A percentile compares a stretch with the other conserved stretches of the same genome.
These are phyloP conservation scores for Talaromyces sp. DNA, from an alignment of 2,329 filamentous ascomycete genomes.

Conservation along the genomic window DNA sequence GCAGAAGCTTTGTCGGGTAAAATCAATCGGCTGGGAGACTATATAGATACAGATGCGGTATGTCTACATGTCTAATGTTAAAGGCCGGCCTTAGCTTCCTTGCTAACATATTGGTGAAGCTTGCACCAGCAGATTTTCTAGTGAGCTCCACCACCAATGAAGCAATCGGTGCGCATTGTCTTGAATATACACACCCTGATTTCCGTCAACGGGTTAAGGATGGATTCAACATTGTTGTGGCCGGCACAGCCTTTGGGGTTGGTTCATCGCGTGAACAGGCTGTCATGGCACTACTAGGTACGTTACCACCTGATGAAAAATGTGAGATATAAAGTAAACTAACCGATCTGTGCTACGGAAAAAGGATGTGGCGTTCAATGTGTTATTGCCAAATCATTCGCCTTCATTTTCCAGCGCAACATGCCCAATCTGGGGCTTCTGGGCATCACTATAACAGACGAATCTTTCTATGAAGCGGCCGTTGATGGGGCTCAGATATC, in stretches of 20 bases:
- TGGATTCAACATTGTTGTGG: constrained; percentile 40
- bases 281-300: constrained; percentile 35
- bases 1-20: constrained; percentile 26
- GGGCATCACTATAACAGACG: constrained; percentile 37
- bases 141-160: constrained; percentile 25
- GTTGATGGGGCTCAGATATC: constrained; percentile 31
- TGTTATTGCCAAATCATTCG: constrained; percentile 42
- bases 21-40: constrained; percentile 39
- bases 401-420: constrained; percentile 45
- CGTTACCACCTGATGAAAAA: not conserved
- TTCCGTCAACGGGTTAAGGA: constrained; percentile 35
- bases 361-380: constrained; percentile 32
- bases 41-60: constrained; percentile 40
- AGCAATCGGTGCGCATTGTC: constrained; percentile 34
- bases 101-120: constrained; percentile 17
- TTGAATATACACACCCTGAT: constrained; percentile 36
- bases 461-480: constrained; percentile 34
- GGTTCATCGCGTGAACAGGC: constrained; percentile 45
- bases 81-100: not conserved
- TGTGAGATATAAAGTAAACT: not conserved
- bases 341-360: not conserved
- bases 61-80: constrained; percentile 7
- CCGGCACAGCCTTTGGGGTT: constrained; percentile 42
- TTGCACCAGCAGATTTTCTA: constrained; percentile 38
- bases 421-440: constrained; percentile 43